These are phyloP conservation scores for Ustilago nuda DNA, from an alignment of 1,284 basidiomycete genomes.

Conservation along the genomic window DNA sequence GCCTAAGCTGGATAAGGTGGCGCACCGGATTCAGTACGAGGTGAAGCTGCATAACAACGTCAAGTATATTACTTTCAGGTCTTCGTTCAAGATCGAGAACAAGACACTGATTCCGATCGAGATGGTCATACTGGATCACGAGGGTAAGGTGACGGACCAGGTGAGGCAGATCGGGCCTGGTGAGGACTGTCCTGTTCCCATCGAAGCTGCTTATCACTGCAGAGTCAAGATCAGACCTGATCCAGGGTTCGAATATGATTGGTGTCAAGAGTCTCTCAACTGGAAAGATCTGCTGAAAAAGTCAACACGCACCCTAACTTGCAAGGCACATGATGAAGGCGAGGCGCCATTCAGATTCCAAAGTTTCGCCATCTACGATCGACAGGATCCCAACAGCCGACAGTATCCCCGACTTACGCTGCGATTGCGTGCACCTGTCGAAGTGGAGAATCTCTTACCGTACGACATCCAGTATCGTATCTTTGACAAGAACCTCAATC, in stretches of 20 bases:
- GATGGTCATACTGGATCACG: slow-evolving; percentile 86
- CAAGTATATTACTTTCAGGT: slow-evolving; percentile 93
- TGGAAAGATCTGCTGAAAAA: slow-evolving; percentile 86
- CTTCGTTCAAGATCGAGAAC: slow-evolving; percentile 93
- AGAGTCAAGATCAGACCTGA: slow-evolving; percentile 91
- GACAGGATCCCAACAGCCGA: slow-evolving; percentile 74
- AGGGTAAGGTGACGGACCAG: slow-evolving; percentile 82
- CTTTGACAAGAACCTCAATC: slow-evolving; percentile 93
- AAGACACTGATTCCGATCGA: slow-evolving; percentile 92
- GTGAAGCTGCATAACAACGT: slow-evolving; percentile 91
- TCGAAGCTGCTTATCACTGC: slow-evolving; percentile 87
- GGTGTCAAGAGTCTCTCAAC: slow-evolving; percentile 83
- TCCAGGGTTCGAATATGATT: slow-evolving; percentile 93
- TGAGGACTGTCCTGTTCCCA: slow-evolving; percentile 88
- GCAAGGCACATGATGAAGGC: slow-evolving; percentile 81
- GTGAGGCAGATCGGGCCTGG: slow-evolving; percentile 90
- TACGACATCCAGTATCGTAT: slow-evolving; percentile 94
- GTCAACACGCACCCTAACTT: slow-evolving; percentile 85
- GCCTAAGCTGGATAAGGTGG: slow-evolving; percentile 80
- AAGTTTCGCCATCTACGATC: slow-evolving; percentile 86
- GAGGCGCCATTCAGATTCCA: slow-evolving; percentile 97
- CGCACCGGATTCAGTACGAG: slow-evolving; percentile 88
- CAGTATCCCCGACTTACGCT: slow-evolving; percentile 85
- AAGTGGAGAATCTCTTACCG: slow-evolving; percentile 95
- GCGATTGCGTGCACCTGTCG: slow-evolving; percentile 91